Evolutionary conservation across 148 eudicot genomes (phyloP), one percentile per base, ranked within the genome.

Genomic region (Rhododendron simsii): DNA sequence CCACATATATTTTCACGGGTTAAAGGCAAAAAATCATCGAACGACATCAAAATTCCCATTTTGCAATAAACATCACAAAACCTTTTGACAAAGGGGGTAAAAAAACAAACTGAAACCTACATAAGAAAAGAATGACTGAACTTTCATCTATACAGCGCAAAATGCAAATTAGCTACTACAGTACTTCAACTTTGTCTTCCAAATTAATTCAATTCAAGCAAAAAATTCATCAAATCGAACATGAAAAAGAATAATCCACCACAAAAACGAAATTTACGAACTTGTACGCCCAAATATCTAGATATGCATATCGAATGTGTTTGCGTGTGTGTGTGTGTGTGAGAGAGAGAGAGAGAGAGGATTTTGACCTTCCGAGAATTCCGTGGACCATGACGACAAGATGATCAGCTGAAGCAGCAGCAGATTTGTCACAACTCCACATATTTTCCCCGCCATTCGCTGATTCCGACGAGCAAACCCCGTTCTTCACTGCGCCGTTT

Each of bases 311-410:
- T 67, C 74, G 74, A 67, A 67, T 11, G 74, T 11, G 74, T 3
- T 15, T 11, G 33, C 5, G 14, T 2, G 69, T 23, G 30, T 4
- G 51, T 9, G 51, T 0, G 51, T 0, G 51, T 0, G 51, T 0
- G 37, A 13, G 55, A 3, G 55, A 51, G 55, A 51, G 65, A 8
- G 73, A 21, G 73, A 10, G 33, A n/a, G 73, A 21, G 30, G 26
- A 9, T 71, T 71, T 33, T 71, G 20, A 71, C 76, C 76, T 71
- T 76, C 80, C 80, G 12, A 76, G 80, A 76, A 76, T 76, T 39
- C 80, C 80, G 26, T 76, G 80, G 26, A 76, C 80, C 80, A 76
- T 39, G n/a, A 76, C 80, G 48, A 76, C 80, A 2, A 76, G 80
- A 76, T 76, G 80, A 76, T 76, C 80, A 39, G 80, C 80, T 2